Percentiles rank a stretch among this genome's conserved stretches.
Conservation (phyloP, 257 asterid species). For the Nicotiana sylvestris region DNA sequence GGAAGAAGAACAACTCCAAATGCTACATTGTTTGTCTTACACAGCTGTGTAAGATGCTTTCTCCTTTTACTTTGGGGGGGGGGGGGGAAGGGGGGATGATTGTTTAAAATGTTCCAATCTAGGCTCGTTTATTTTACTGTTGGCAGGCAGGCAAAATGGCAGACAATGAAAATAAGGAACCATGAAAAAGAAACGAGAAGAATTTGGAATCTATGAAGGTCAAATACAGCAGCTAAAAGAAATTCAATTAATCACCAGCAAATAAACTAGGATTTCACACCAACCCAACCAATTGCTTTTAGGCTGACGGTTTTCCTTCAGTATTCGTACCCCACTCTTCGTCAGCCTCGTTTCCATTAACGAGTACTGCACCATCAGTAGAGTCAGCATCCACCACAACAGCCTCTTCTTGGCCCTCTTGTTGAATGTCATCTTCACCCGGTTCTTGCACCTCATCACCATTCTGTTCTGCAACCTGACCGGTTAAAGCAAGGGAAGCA, state of each 20-base stretch:
- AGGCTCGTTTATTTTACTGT: not conserved
- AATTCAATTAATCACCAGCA: constrained; percentile 68
- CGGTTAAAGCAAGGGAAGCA: constrained; percentile 9
- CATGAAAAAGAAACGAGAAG: not conserved
- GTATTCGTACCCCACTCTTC: constrained; percentile 95
- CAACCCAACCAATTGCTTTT: constrained; percentile 74
- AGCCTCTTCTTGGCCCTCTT: constrained; percentile 65
- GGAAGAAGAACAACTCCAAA: not conserved
- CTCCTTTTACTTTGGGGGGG: not conserved
- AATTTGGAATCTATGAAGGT: constrained; percentile 15
- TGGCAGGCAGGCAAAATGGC: not conserved
- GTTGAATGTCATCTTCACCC: constrained; percentile 42
- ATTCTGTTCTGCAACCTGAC: constrained; percentile 47
- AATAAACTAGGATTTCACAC: constrained; percentile 67
- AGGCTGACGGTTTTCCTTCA: constrained; percentile 85
- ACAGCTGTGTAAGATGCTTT: not conserved
- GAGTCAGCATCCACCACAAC: constrained; percentile 82
- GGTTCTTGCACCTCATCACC: constrained; percentile 50
- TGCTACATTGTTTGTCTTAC: not conserved
- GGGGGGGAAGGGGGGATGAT: not conserved
- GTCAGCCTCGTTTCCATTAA: constrained; percentile 75
- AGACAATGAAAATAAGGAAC: not conserved
- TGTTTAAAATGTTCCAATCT: not conserved
- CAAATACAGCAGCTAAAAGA: constrained; percentile 44
- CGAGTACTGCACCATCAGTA: constrained; percentile 68